Evolutionary conservation across 2,329 filamentous ascomycete species (phyloP).

Genomic region (Lachnellula subtilissima): DNA sequence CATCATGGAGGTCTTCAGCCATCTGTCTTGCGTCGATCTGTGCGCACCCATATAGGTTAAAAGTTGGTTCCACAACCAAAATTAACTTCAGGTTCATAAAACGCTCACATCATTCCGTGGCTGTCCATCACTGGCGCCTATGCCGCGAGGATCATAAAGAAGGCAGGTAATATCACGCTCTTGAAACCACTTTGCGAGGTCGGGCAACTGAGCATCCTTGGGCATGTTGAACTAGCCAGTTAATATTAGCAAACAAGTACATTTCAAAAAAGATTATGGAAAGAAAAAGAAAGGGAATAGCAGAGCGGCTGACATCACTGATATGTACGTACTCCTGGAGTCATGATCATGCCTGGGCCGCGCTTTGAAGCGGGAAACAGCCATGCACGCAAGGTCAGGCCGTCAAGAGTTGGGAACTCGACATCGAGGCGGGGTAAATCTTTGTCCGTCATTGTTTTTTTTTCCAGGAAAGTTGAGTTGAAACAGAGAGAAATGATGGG

Average conservation of each 20-base stretch:
- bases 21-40: conserved; percentile 30
- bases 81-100: no score
- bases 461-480: neutral
- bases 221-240: conserved; percentile 1
- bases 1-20: conserved; percentile 32
- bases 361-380: conserved; percentile 25
- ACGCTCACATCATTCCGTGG: conserved; percentile 23
- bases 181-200: conserved; percentile 8
- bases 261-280: neutral
- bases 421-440: conserved; percentile 16
- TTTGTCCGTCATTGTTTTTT: neutral
- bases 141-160: conserved; percentile 32
- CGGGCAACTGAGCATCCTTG: neutral
- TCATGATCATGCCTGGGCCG: conserved; percentile 15
- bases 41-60: neutral
- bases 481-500: no score
- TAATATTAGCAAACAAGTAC: neutral
- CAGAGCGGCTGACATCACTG: neutral
- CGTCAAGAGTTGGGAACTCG: conserved; percentile 21
- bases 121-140: conserved; percentile 27
- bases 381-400: conserved; percentile 26
- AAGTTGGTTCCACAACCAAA: neutral
- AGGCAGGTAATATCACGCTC: conserved; percentile 31
- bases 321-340: conserved; percentile 11
- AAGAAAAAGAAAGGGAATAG: neutral